phyloP scores from a whole-genome alignment of 2,329 filamentous ascomycete species.

The Fusarium sp. region DNA sequence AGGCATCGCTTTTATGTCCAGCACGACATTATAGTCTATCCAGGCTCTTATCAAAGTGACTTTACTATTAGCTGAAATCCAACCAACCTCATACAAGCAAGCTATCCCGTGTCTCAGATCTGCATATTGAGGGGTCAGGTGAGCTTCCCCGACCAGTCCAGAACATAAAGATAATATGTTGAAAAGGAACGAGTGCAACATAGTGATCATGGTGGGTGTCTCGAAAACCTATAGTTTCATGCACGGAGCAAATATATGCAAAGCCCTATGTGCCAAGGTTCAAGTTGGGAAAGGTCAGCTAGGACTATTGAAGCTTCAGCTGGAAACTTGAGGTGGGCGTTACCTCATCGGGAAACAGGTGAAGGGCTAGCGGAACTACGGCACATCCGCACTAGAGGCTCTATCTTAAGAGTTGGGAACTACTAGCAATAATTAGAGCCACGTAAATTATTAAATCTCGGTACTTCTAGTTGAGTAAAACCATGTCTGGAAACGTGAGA shows the following conservation, averaged over 20 bases:
- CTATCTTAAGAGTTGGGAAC: too few species aligned
- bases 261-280: background rate
- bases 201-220: background rate
- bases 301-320: conserved; percentile 4
- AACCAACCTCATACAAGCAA: background rate
- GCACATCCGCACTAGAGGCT: too few species aligned
- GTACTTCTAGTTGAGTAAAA: too few species aligned
- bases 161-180: background rate
- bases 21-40: accelerated
- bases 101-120: background rate
- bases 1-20: background rate
- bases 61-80: background rate
- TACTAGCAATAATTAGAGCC: too few species aligned
- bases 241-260: conserved; percentile 3
- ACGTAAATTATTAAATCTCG: too few species aligned
- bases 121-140: background rate
- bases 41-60: background rate
- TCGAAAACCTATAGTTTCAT: background rate
- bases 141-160: background rate
- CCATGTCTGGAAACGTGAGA: too few species aligned
- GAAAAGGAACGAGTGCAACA: too few species aligned
- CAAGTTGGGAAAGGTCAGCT: background rate
- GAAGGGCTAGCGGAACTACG: too few species aligned
- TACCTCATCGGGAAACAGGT: too few species aligned
- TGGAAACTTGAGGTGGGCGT: background rate